Evolutionary conservation across 805 yeast species (phyloP).

Genomic region (Cyberlindnera euphorbiae): DNA sequence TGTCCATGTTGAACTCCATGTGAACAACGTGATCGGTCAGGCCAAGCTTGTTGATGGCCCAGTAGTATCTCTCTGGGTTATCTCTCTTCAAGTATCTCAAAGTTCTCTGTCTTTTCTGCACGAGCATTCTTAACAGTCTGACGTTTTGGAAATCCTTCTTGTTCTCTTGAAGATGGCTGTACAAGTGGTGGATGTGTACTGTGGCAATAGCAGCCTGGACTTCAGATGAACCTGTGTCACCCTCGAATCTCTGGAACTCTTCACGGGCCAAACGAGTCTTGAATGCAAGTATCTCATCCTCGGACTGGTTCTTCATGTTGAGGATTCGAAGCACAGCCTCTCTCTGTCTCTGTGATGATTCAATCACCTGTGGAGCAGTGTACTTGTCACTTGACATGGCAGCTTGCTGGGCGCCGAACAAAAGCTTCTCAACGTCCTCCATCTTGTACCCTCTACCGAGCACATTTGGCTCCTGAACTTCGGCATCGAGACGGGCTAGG

Average conservation of each 20-base stretch:
- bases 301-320: slow-evolving; percentile 65
- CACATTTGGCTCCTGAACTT: slow-evolving; percentile 59
- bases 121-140: slow-evolving; percentile 71
- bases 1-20: slow-evolving; percentile 77
- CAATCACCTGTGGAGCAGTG: slow-evolving; percentile 23
- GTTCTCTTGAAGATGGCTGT: slow-evolving; percentile 63
- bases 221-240: slow-evolving; percentile 93
- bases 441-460: slow-evolving; percentile 55
- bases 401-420: slow-evolving; percentile 68
- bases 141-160: slow-evolving; percentile 71
- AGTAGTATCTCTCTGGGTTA: slow-evolving; percentile 76
- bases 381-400: slow-evolving; percentile 37
- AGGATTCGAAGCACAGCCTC: slow-evolving; percentile 69
- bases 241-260: slow-evolving; percentile 79
- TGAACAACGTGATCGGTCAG: slow-evolving; percentile 74
- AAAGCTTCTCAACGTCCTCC: slow-evolving; percentile 66
- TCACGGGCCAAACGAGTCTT: slow-evolving; percentile 61
- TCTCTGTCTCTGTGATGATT: slow-evolving; percentile 53
- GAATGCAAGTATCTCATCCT: slow-evolving; percentile 49
- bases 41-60: slow-evolving; percentile 85
- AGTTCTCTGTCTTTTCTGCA: slow-evolving; percentile 83
- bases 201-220: slow-evolving; percentile 93
- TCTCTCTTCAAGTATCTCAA: slow-evolving; percentile 77
- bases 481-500: slow-evolving; percentile 59
- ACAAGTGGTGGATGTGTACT: slow-evolving; percentile 69